A percentile compares a stretch with the other conserved stretches of the same genome.
phyloP scores from a whole-genome alignment of 306 rosid species.

The Myrica gale region DNA sequence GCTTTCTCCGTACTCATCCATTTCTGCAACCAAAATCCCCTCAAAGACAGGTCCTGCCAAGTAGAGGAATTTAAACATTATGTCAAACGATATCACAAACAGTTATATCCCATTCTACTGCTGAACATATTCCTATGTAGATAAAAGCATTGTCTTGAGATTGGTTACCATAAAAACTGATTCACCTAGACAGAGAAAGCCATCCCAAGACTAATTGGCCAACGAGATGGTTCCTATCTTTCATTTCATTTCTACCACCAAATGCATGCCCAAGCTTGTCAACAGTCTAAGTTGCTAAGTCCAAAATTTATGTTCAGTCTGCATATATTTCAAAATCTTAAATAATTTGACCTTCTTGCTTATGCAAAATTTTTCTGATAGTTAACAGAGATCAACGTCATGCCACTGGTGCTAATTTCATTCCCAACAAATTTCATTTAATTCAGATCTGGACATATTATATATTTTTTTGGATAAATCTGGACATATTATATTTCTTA shows the following conservation, averaged over 20 bases:
- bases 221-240: neutral
- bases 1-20: slow-evolving; percentile 70
- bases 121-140: neutral
- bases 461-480: too few species aligned
- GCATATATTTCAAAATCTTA: neutral
- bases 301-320: neutral
- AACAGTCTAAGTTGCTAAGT: neutral
- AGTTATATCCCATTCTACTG: neutral
- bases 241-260: neutral
- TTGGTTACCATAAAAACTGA: neutral
- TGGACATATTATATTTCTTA: too few species aligned
- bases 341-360: neutral
- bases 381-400: neutral
- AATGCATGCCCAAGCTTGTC: neutral
- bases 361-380: neutral
- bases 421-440: too few species aligned
- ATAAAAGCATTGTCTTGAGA: neutral
- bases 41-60: slow-evolving; percentile 77
- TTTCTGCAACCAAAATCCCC: slow-evolving; percentile 93
- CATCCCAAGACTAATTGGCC: neutral
- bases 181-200: neutral
- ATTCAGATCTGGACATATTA: too few species aligned
- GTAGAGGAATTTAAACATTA: slow-evolving; percentile 5
- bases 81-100: slow-evolving; percentile 11
- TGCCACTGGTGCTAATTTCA: neutral